Conservation (phyloP, 2,329 filamentous ascomycete genomes). For the Neophaeococcomyces aloes region DNA sequence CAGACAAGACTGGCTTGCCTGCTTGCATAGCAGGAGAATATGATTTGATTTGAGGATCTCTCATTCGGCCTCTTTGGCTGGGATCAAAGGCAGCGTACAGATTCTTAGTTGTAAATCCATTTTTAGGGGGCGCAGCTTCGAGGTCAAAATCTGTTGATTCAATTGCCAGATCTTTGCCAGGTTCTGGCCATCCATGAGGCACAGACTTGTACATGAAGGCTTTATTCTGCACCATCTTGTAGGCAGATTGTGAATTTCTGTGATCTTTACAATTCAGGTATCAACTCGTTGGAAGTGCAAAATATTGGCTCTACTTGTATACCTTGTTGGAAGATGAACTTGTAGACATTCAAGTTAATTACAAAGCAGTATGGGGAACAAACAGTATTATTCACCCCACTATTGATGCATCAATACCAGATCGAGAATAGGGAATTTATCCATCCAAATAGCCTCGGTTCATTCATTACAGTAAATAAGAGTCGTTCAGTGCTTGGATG, state of each 20-base stretch:
- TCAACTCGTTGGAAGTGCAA: no score
- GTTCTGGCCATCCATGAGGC: constrained; percentile 55
- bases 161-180: constrained; percentile 59
- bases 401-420: no score
- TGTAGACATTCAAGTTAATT: no score
- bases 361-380: no score
- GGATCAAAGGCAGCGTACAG: constrained; percentile 64
- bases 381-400: no score
- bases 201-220: constrained; percentile 61
- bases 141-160: constrained; percentile 60
- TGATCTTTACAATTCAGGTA: no score
- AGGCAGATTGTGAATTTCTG: no score
- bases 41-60: constrained; percentile 48
- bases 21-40: constrained; percentile 52
- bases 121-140: constrained; percentile 40
- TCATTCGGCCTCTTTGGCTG: constrained; percentile 66
- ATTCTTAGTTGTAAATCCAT: constrained; percentile 56
- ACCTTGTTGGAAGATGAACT: no score
- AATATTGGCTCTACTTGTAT: no score
- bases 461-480: not conserved
- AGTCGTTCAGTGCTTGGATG: no score
- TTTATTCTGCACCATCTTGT: constrained; percentile 50
- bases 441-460: constrained; percentile 2
- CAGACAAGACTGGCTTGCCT: constrained; percentile 48
- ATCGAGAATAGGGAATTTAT: no score